Evolutionary conservation across 2,329 filamentous ascomycete species (phyloP).

Genomic region (Rutstroemia sydowiana): DNA sequence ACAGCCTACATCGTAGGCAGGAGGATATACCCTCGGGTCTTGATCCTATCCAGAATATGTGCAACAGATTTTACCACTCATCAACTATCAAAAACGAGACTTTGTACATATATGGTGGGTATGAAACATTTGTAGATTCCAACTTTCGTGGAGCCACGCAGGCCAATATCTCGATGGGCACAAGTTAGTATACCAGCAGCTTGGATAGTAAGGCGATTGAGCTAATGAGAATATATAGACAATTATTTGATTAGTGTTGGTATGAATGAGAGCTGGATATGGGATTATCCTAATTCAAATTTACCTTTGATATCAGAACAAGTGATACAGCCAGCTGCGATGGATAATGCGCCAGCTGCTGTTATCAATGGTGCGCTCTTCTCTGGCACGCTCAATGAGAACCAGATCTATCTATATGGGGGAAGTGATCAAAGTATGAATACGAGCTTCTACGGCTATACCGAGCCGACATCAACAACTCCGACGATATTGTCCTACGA

Average conservation of each 20-base stretch:
- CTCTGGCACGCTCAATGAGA: slow-evolving; percentile 1
- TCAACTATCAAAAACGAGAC: slow-evolving; percentile 5
- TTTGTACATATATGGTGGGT: slow-evolving; percentile 7
- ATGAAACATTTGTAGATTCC: slow-evolving; percentile 5
- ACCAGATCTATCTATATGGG: slow-evolving; percentile 14
- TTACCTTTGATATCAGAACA: slow-evolving; percentile 6
- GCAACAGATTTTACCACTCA: slow-evolving; percentile 8
- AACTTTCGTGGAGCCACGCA: background rate
- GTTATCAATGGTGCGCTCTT: slow-evolving; percentile 10
- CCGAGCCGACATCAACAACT: slow-evolving; percentile 1
- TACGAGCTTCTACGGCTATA: slow-evolving; percentile 10
- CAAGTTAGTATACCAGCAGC: slow-evolving; percentile 11
- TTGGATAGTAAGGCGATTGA: background rate
- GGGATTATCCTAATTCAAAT: slow-evolving; percentile 6
- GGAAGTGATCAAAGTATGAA: slow-evolving; percentile 13
- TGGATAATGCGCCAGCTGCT: slow-evolving; percentile 1
- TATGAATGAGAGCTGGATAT: slow-evolving; percentile 13
- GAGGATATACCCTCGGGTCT: slow-evolving; percentile 2
- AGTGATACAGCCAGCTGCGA: background rate
- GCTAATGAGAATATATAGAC: slow-evolving; percentile 5
- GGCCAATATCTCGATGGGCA: slow-evolving; percentile 5
- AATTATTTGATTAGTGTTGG: slow-evolving; percentile 11
- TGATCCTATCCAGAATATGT: slow-evolving; percentile 6
- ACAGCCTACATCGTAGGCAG: slow-evolving; percentile 4
- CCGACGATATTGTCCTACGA: slow-evolving; percentile 3